A percentile compares a stretch with the other conserved stretches of the same genome.
Evolutionary conservation across 768 basidiomycete genomes (phyloP).

Genomic region (Agrocybe pediades): DNA sequence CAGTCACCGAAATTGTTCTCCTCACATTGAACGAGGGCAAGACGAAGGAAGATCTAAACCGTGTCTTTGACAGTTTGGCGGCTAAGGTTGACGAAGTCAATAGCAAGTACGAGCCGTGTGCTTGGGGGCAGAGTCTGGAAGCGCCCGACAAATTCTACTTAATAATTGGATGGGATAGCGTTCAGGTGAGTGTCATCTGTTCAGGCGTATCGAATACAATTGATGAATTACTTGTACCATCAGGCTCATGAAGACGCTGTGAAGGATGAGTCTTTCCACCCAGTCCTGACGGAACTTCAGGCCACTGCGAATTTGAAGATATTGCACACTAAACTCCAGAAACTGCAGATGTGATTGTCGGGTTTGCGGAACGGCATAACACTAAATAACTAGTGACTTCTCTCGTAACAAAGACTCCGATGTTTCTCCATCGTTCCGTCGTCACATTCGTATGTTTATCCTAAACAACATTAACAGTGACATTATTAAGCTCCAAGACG

Average conservation of each 20-base stretch:
- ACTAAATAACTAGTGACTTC: no score
- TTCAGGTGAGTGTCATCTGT: constrained; percentile 5
- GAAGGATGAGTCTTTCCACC: not conserved
- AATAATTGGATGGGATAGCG: constrained; percentile 18
- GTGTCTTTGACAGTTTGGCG: not conserved
- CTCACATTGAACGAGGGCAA: constrained; percentile 14
- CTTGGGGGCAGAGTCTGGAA: constrained; percentile 14
- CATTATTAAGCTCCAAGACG: constrained; percentile 26
- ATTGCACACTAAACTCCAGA: not conserved
- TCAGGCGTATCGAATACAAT: not conserved
- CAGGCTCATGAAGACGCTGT: not conserved
- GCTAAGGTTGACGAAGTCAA: not conserved
- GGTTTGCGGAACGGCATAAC: no score
- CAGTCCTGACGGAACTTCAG: not conserved
- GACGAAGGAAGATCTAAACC: constrained; percentile 8
- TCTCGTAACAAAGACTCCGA: no score
- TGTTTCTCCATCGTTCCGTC: no score
- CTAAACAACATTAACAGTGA: constrained; percentile 17
- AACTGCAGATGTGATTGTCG: not conserved
- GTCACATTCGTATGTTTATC: no score
- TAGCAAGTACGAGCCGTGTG: constrained; percentile 1
- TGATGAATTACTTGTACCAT: not conserved
- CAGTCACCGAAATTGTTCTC: constrained; percentile 11
- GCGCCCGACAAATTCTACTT: constrained; percentile 11
- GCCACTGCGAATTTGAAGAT: not conserved